These are phyloP conservation scores for Ilex paraguariensis DNA, from an alignment of 305 asterid genomes.

Conservation along the genomic window DNA sequence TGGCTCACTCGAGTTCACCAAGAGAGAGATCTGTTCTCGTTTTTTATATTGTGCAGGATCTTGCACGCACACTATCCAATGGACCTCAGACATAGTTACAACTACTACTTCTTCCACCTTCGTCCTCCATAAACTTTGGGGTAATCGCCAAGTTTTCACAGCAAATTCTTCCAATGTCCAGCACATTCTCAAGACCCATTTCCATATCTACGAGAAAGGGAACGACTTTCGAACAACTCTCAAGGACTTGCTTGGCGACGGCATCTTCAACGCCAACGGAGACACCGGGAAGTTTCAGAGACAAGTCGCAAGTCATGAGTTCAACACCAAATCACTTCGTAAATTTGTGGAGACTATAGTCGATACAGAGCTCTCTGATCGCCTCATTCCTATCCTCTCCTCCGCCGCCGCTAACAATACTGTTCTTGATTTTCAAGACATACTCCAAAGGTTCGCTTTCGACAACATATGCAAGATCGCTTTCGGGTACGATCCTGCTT, in stretches of 20 bases:
- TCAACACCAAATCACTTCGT: conserved; percentile 17
- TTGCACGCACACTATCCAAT: no score
- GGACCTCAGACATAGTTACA: conserved; percentile 19
- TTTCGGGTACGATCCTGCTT: no score
- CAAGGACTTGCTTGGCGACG: conserved; percentile 18
- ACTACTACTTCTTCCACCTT: conserved; percentile 18
- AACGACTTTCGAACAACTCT: neutral
- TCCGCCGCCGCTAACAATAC: neutral
- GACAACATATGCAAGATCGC: no score
- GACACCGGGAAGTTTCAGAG: conserved; percentile 23
- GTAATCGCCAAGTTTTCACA: conserved; percentile 7
- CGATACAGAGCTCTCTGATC: neutral
- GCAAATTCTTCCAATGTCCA: conserved; percentile 13
- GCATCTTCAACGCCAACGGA: conserved; percentile 21
- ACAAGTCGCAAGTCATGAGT: conserved; percentile 22
- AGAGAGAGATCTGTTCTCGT: no score
- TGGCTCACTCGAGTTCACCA: no score
- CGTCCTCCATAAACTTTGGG: conserved; percentile 23
- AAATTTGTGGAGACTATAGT: conserved; percentile 9
- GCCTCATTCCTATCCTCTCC: neutral
- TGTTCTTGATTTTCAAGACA: conserved; percentile 1
- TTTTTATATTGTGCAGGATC: no score
- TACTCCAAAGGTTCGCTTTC: no score
- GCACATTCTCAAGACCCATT: conserved; percentile 18
- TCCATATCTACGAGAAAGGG: conserved; percentile 19